These are phyloP conservation scores for Kwoniella shandongensis DNA, from an alignment of 768 basidiomycete species.

Conservation along the genomic window DNA sequence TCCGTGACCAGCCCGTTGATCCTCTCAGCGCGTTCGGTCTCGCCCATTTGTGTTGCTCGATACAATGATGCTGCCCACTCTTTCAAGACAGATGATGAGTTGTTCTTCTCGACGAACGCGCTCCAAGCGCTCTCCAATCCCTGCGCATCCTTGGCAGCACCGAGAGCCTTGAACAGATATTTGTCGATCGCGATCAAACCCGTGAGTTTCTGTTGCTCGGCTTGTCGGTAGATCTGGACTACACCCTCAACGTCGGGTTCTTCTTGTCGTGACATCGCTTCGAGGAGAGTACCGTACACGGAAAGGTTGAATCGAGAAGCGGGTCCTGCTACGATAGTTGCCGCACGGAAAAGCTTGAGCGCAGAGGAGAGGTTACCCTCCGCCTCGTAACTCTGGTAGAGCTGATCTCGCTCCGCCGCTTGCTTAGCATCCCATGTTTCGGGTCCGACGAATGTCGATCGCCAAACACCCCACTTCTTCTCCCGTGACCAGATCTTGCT, in stretches of 20 bases:
- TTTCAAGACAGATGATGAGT: neutral
- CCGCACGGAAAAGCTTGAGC: conserved; percentile 69
- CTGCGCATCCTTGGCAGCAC: conserved; percentile 8
- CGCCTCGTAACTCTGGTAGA: conserved; percentile 57
- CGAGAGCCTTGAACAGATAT: conserved; percentile 18
- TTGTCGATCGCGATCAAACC: conserved; percentile 24
- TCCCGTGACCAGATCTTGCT: conserved; percentile 23
- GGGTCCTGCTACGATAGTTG: conserved; percentile 36
- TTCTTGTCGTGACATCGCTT: conserved; percentile 63
- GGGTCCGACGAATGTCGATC: conserved; percentile 7
- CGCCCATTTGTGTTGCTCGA: neutral
- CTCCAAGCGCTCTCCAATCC: conserved; percentile 20
- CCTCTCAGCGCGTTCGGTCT: neutral
- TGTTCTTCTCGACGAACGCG: conserved; percentile 4
- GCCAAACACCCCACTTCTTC: conserved; percentile 43
- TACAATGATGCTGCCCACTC: neutral
- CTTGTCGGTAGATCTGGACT: conserved; percentile 67
- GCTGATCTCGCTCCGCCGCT: conserved; percentile 12
- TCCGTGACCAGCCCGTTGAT: conserved; percentile 3
- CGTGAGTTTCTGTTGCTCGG: conserved; percentile 41
- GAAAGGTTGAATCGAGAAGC: conserved; percentile 29
- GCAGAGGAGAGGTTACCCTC: conserved; percentile 75
- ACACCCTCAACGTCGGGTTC: conserved; percentile 61
- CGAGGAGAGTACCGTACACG: conserved; percentile 63
- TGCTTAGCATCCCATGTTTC: conserved; percentile 4